Evolutionary conservation across 2,329 filamentous ascomycete genomes (phyloP), one percentile per base, ranked within the genome.

Genomic region (Fusarium humuli): DNA sequence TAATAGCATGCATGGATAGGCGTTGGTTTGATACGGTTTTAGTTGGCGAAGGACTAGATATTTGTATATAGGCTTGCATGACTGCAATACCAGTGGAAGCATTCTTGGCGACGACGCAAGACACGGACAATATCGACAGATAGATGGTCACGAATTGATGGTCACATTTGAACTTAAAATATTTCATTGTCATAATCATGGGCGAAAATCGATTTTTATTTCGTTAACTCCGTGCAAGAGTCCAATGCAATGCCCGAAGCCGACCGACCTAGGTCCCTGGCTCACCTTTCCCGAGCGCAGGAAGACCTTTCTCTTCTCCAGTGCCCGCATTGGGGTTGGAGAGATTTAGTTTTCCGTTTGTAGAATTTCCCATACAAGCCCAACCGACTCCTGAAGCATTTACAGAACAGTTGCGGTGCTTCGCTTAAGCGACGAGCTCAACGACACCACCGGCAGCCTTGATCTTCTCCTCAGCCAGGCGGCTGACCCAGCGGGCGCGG

Each of bases 381-480:
- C 76, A 61, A 34, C 74, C 63, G 74, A 77, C 76, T 77, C 77
- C 76, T 63, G 67, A 67, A 70, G 63, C 67, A 65, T 59, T 70
- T 67, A 70, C 52, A 59, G 60, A 57, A 48, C 58, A 55, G 53
- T 65, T 61, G 40, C 53, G 34, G 25, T 42, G 34, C 49, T 53
- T 71, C 44, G 75, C 78, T 81, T 84, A 98, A 86, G 94, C 94
- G 81, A 98, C 93, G 83, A 98, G 89, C 90, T 98, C 94, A 80
- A 97, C 88, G 80, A 97, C 93, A 85, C 95, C 95, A 84, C 96
- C 96, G 80, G 94, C 95, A 85, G 96, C 94, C 83, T 93, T 97
- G 86, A 99, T 98, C 92, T 99, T 99, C 87, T 93, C 89, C 92
- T 99, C 96, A 77, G 96, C 96, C 83, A 97, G 91, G 83, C 92